Evolutionary conservation across 495 filamentous ascomycete genomes (phyloP).

Genomic region (Evernia prunastri): DNA sequence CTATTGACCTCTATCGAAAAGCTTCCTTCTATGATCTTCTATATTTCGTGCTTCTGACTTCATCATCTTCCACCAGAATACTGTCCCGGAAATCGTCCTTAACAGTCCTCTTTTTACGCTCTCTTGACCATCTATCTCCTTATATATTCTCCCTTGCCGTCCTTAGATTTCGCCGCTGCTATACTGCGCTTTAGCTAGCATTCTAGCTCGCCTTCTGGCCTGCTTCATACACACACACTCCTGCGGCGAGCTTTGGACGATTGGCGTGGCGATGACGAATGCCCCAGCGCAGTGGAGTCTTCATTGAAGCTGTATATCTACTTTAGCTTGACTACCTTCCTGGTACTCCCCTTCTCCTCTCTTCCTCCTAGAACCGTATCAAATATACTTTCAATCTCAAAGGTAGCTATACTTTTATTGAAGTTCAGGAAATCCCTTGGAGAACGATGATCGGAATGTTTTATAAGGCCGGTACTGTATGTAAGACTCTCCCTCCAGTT

Average conservation of each 20-base stretch:
- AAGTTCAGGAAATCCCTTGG: too few species aligned
- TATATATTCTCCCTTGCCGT: not conserved
- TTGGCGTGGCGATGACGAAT: conserved; percentile 4
- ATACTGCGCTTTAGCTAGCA: conserved; percentile 3
- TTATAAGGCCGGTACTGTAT: too few species aligned
- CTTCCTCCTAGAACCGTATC: too few species aligned
- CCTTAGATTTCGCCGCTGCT: not conserved
- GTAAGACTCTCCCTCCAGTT: too few species aligned
- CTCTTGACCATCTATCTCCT: conserved; percentile 2
- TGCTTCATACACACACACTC: not conserved
- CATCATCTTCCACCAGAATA: not conserved
- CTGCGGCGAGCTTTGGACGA: conserved; percentile 1
- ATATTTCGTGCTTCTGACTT: too few species aligned
- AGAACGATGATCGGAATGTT: too few species aligned
- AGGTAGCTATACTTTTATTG: too few species aligned
- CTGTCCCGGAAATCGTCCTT: not conserved
- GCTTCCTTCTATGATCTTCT: too few species aligned
- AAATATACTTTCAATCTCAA: too few species aligned
- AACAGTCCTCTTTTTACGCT: not conserved
- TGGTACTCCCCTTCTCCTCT: too few species aligned
- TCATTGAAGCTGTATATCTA: conserved; percentile 3
- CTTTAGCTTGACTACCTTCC: too few species aligned
- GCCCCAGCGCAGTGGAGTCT: conserved; percentile 1
- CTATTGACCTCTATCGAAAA: not conserved
- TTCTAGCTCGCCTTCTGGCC: conserved; percentile 5